phyloP scores from a whole-genome alignment of 768 basidiomycete species.

The Russula dissimulans region DNA sequence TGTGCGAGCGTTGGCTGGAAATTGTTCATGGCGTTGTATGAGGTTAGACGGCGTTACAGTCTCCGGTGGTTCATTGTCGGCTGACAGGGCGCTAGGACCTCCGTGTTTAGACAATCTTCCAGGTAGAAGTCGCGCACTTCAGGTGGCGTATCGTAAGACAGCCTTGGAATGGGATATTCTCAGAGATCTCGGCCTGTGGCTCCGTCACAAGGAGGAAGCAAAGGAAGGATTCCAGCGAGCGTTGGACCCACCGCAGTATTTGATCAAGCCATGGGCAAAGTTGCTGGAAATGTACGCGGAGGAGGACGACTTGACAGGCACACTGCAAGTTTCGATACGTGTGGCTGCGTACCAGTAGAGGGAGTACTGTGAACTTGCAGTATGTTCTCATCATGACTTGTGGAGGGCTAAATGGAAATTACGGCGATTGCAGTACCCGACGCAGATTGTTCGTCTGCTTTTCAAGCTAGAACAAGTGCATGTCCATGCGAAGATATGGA shows the following conservation, averaged over 20 bases:
- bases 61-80: not conserved
- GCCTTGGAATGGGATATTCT: conserved; percentile 97
- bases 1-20: conserved; percentile 99
- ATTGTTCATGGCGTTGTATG: conserved; percentile 95
- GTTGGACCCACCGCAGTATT: conserved; percentile 78
- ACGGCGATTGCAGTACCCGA: conserved; percentile 58
- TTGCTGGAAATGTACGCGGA: conserved; percentile 95
- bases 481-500: conserved; percentile 89
- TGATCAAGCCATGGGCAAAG: conserved; percentile 87
- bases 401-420: conserved; percentile 1
- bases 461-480: conserved; percentile 92
- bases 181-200: conserved; percentile 84
- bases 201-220: conserved; percentile 97
- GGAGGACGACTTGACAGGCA: conserved; percentile 87
- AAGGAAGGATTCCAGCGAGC: conserved; percentile 97
- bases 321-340: conserved; percentile 85
- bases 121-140: conserved; percentile 97
- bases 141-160: conserved; percentile 98
- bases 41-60: conserved; percentile 43
- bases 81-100: conserved; percentile 54
- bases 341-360: conserved; percentile 88
- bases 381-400: conserved; percentile 31
- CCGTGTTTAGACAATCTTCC: conserved; percentile 97
- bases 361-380: conserved; percentile 84
- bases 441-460: conserved; percentile 78